A percentile compares a stretch with the other conserved stretches of the same genome.
phyloP scores from a whole-genome alignment of 2,329 filamentous ascomycete species.

The Microsporum ferrugineum region DNA sequence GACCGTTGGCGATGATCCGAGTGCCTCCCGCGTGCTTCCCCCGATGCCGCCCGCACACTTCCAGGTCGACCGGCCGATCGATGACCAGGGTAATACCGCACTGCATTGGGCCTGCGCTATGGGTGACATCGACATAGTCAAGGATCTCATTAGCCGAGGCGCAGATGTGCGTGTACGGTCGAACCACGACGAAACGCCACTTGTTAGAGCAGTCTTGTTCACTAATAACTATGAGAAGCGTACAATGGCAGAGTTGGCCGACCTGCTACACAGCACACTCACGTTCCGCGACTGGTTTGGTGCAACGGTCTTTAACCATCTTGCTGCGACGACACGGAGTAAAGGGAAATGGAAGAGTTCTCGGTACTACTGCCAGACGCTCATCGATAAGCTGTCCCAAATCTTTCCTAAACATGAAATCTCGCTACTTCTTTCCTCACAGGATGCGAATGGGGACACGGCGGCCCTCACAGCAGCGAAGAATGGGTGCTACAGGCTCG shows the following conservation, averaged over 20 bases:
- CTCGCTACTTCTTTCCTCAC: constrained; percentile 65
- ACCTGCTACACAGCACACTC: constrained; percentile 71
- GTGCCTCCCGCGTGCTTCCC: constrained; percentile 44
- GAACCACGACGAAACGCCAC: constrained; percentile 65
- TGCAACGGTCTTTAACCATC: constrained; percentile 87
- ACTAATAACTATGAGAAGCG: constrained; percentile 95
- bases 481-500: constrained; percentile 69
- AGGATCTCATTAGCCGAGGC: constrained; percentile 69
- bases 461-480: constrained; percentile 78
- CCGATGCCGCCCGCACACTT: constrained; percentile 78
- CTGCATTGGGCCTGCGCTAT: constrained; percentile 97
- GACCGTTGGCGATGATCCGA: constrained; percentile 64
- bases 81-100: constrained; percentile 82
- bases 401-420: constrained; percentile 64
- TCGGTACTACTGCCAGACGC: constrained; percentile 83
- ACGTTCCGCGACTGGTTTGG: constrained; percentile 67
- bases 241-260: constrained; percentile 74
- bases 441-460: constrained; percentile 81
- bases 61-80: constrained; percentile 82
- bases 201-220: constrained; percentile 90
- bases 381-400: constrained; percentile 77
- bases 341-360: constrained; percentile 81
- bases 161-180: constrained; percentile 64
- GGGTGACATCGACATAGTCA: constrained; percentile 88
- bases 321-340: constrained; percentile 74